Base-by-base conservation (phyloP, 73 alveolate genomes). In the Paramecium primaurelia region DNA sequence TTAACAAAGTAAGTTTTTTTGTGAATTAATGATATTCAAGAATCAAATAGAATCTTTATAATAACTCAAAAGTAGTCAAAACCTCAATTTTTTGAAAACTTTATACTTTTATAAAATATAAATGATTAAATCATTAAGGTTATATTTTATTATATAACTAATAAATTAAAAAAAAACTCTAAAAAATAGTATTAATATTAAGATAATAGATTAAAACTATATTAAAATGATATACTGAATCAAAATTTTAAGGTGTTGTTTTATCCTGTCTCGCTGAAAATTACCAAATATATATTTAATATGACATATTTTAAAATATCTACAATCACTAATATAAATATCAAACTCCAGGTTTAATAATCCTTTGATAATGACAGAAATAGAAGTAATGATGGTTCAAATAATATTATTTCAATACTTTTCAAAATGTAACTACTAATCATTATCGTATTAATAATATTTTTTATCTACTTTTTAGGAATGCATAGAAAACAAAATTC, bases 221-320 rank as follows among this genome's bases (percentile, higher is more conserved):
- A 54, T 54, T 54, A 54, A 25, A 54, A 34, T 16, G 68, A n/a
- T 51, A n/a, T 51, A 51, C 68, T 51, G 69, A 68, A 73, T 73
- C 87, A 73, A 32, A 73, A 40, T 34, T 40, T 73, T 37, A 73
- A 8, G 40, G 58, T 73, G 34, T 73, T 73, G 54, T 40, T 34
- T 73, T 73, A 22, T 73, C 87, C 87, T 37, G 59, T 73, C 18
- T 40, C 87, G 59, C 87, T 73, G 59, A 73, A 80, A 44, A 80
- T 49, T 26, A 80, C 44, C 47, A 80, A 49, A 80, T 80, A 80
- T 20, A 80, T 47, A 36, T 80, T 80, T 25, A 80, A 36, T 26
- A 80, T 10, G 45, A 49, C 91, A 80, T 80, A 80, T 49, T 80
- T 80, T 18, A 40, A 59, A 32, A 80, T 80, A 44, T 80, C 91